A percentile compares a stretch with the other conserved stretches of the same genome.
phyloP scores from a whole-genome alignment of 2,329 filamentous ascomycete species.

The Aspergillus sp. region DNA sequence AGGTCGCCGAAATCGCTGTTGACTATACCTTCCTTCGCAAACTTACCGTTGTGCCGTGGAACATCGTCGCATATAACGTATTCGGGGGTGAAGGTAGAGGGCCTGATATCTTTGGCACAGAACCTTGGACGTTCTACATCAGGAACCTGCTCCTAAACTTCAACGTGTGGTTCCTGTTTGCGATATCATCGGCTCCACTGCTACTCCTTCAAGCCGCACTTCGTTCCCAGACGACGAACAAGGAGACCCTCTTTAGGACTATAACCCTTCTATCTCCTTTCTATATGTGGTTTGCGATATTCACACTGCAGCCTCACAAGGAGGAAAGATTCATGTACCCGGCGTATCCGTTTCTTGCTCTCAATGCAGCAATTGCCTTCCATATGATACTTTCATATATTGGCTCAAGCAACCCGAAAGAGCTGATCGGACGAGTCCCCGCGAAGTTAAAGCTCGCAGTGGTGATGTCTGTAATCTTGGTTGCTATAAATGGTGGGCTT shows the following conservation, averaged over 20 bases:
- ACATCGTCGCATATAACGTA: slow-evolving; percentile 94
- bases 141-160: slow-evolving; percentile 92
- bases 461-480: slow-evolving; percentile 60
- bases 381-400: slow-evolving; percentile 77
- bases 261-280: slow-evolving; percentile 80
- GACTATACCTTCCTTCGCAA: slow-evolving; percentile 87
- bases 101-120: slow-evolving; percentile 89
- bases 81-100: slow-evolving; percentile 76
- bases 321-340: slow-evolving; percentile 99
- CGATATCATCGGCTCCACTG: slow-evolving; percentile 71
- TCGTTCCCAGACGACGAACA: slow-evolving; percentile 60
- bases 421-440: slow-evolving; percentile 69
- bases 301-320: slow-evolving; percentile 91
- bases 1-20: slow-evolving; percentile 68
- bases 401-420: slow-evolving; percentile 67
- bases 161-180: slow-evolving; percentile 88
- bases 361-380: slow-evolving; percentile 82
- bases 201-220: slow-evolving; percentile 71
- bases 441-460: slow-evolving; percentile 69
- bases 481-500: slow-evolving; percentile 65
- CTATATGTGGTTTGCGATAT: slow-evolving; percentile 91
- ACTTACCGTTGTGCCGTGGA: slow-evolving; percentile 75
- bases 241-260: slow-evolving; percentile 70
- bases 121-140: slow-evolving; percentile 96
- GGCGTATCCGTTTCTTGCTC: slow-evolving; percentile 81